phyloP scores from a whole-genome alignment of 441 rosid species.

The Gossypium laxum region DNA sequence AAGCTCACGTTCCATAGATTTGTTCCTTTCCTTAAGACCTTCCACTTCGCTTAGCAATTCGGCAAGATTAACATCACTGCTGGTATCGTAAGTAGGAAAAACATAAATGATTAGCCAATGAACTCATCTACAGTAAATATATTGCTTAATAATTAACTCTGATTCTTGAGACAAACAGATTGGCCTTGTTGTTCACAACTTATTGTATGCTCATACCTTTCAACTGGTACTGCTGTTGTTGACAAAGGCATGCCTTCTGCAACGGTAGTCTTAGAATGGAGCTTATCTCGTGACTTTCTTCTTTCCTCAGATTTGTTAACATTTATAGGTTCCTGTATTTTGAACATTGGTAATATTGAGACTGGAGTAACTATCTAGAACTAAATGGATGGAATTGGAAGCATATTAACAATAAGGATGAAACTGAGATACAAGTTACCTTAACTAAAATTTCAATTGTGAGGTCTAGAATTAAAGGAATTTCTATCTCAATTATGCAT shows the following conservation, averaged over 20 bases:
- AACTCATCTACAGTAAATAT: neutral
- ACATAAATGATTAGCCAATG: neutral
- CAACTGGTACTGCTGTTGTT: conserved; percentile 12
- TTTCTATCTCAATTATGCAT: neutral
- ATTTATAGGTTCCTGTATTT: conserved; percentile 9
- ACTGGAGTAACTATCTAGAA: neutral
- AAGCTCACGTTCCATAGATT: conserved; percentile 16
- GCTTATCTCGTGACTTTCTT: neutral
- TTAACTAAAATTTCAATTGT: neutral
- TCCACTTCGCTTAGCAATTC: conserved; percentile 16
- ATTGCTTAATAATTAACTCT: neutral
- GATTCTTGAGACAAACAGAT: neutral
- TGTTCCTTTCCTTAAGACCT: conserved; percentile 15
- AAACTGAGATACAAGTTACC: neutral
- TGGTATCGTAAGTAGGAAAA: conserved; percentile 11
- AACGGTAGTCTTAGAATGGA: neutral
- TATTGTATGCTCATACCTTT: conserved; percentile 29
- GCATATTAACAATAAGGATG: neutral
- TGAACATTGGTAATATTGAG: neutral
- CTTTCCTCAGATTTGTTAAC: conserved; percentile 5
- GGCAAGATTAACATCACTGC: neutral
- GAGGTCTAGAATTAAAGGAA: conserved; percentile 2
- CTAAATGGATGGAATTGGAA: conserved; percentile 1
- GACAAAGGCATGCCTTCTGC: conserved; percentile 1
- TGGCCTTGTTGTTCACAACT: conserved; percentile 12